phyloP scores from a whole-genome alignment of 169 alveolate genomes.

The Plasmodium gonderi region DNA sequence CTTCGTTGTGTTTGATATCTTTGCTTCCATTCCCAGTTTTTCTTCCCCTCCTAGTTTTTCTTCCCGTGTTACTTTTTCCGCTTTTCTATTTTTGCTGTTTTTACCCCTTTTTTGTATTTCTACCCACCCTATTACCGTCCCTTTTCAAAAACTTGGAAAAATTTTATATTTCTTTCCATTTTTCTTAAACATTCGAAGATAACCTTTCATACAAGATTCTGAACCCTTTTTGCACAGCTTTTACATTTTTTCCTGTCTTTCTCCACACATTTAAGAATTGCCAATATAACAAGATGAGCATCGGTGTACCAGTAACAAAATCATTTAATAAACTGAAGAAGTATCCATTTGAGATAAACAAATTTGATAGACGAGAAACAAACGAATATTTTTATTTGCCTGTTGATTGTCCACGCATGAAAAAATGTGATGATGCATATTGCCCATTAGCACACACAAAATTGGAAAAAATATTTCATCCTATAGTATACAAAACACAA shows the following conservation, averaged over 20 bases:
- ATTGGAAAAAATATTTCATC: constrained; percentile 88
- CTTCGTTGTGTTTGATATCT: no score
- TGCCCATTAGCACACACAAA: constrained; percentile 89
- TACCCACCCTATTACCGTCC: no score
- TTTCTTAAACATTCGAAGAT: neutral
- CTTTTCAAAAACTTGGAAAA: no score
- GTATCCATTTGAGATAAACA: constrained; percentile 78
- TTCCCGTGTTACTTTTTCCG: neutral
- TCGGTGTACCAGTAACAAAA: constrained; percentile 79
- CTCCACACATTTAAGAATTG: neutral
- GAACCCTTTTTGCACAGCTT: neutral
- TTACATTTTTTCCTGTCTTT: neutral
- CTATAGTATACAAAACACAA: constrained; percentile 86
- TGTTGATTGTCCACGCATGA: constrained; percentile 86
- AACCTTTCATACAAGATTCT: neutral
- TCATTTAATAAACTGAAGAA: constrained; percentile 74
- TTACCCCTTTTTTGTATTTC: no score
- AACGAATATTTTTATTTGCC: constrained; percentile 85
- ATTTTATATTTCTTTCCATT: neutral
- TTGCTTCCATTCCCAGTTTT: no score
- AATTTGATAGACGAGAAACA: constrained; percentile 85
- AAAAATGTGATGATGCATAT: constrained; percentile 83
- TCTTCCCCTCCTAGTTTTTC: no score
- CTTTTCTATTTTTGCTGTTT: neutral
- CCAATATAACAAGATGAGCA: constrained; percentile 50